Conservation (phyloP, 2,329 filamentous ascomycete genomes). For the Penicillium sp. region DNA sequence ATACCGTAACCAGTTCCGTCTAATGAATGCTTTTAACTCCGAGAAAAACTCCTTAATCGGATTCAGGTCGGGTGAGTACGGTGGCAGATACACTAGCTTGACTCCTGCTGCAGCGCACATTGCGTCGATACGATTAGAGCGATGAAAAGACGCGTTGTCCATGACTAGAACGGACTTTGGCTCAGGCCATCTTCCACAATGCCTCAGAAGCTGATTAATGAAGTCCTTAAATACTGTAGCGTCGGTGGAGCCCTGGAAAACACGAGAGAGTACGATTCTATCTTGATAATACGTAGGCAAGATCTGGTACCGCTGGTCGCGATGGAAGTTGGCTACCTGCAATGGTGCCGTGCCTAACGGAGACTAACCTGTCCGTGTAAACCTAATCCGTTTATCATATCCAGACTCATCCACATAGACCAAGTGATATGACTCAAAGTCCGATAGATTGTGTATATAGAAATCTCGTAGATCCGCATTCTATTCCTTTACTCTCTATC, state of each 20-base stretch:
- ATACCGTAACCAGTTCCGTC: slow-evolving; percentile 1
- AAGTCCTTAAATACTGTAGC: slow-evolving; percentile 3
- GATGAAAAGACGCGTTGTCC: slow-evolving; percentile 2
- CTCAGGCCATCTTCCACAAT: slow-evolving; percentile 4
- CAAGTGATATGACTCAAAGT: too few relatives aligned
- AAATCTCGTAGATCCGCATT: too few relatives aligned
- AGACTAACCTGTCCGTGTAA: slow-evolving; percentile 2
- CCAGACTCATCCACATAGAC: not conserved
- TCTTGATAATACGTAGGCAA: slow-evolving; percentile 2
- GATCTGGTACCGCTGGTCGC: slow-evolving; percentile 5
- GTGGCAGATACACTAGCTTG: slow-evolving; percentile 22
- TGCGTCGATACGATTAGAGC: not conserved
- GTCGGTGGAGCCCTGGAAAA: slow-evolving; percentile 3
- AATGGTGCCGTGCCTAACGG: not conserved
- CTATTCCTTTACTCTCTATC: too few relatives aligned
- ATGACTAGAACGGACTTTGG: slow-evolving; percentile 18
- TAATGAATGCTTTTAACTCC: slow-evolving; percentile 36
- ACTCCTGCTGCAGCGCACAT: not conserved
- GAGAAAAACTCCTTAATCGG: slow-evolving; percentile 39
- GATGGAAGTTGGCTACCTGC: slow-evolving; percentile 3
- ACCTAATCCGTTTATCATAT: not conserved
- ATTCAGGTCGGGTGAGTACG: slow-evolving; percentile 38
- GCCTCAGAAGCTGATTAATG: slow-evolving; percentile 1
- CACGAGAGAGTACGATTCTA: slow-evolving; percentile 2
- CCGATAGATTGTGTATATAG: too few relatives aligned